Base-by-base conservation (phyloP, 2,329 filamentous ascomycete genomes). In the Cercospora nicotianae region DNA sequence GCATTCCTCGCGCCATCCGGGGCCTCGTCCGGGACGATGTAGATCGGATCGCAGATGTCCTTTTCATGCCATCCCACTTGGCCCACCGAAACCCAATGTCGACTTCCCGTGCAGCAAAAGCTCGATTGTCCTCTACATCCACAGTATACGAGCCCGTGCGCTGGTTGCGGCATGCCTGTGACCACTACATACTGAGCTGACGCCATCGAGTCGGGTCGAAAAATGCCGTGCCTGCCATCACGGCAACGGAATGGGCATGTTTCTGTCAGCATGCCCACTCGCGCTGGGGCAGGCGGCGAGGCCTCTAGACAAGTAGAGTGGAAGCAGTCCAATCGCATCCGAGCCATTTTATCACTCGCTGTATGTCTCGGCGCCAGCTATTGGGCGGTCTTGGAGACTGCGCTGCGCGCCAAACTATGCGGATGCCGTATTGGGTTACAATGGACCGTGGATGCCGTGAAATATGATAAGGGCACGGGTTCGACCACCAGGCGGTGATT, bases 191-290 rank as follows among this genome's bases (percentile, higher is more conserved):
- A 30, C 45, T 42, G 36, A 60, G 60, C 42, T 69, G 67, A 69
- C 67, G 67, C 67, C 60, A 66, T 66, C 55, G 67, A 66, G 20
- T 55, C 39, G 36, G 64, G 23, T 26, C 30, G 42, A 53, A 31
- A 26, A 48, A 58, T 65, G 64, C 57, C 64, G 64, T 58, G 5
- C 18, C 18, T 36, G 55, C 28, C 28, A 33, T 31, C n/a, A 31
- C 16, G n/a, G 12, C 57, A 23, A 31, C 18, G 62, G 12, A 64
- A 51, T 28, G 51, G 51, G 28, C 18, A 64, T 57, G 51, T 45
- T 66, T 59, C 60, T 66, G 64, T 59, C 64, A 66, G 62, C 62
- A 26, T 8, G 39, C 33, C 23, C 18, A 30, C 61, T 42, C 33
- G 60, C 45, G 28, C 59, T 45, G 61, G 57, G 60, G 55, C 10